Base-by-base conservation (phyloP, 148 eudicot genomes). In the Fallopia convolvulus region DNA sequence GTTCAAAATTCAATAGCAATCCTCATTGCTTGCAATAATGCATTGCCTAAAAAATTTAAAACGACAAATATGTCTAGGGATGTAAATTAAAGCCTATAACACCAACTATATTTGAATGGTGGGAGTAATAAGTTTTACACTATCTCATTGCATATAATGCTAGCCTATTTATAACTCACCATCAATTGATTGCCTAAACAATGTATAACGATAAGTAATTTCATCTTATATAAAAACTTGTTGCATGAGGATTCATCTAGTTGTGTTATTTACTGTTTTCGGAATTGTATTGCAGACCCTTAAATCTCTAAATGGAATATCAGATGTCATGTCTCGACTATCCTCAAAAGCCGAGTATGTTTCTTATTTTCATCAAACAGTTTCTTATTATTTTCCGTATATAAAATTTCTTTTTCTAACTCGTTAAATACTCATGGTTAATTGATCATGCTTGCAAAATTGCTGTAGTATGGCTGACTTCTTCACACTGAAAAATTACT, bases 311-410 rank as follows among this genome's bases (percentile, higher is more conserved):
- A 91, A 91, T 91, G 97, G 89, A 58, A 84, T 92, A 65, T 79
- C 82, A 79, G 89, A 92, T 80, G 85, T 74, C 47, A 82, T 79
- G 79, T 81, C 89, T 52, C 89, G 99, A 70, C 70, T 95, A 14
- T 74, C 86, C 58, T 87, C 91, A 78, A 95, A 95, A 83, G 83
- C 89, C 70, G 89, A 89, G 99, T 95, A 84, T 84, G 97, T 90
- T 63, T 70, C 72, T 46, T 26, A 14, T 47, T 47, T 44, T n/a
- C 33, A 74, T 65, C 2, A 20, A 65, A 32, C 5, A n/a, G 41
- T 65, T 60, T 65, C 40, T 30, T 32, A 65, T 13, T 30, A 41
- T 65, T 30, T 65, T 6, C 40, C 40, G 32, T 65, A 13, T 68
- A 33, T 68, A 68, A 6, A 15, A 6, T 68, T 23, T 0, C 20